These are phyloP conservation scores for Neurospora cerealis DNA, from an alignment of 495 filamentous ascomycete species.

Conservation along the genomic window DNA sequence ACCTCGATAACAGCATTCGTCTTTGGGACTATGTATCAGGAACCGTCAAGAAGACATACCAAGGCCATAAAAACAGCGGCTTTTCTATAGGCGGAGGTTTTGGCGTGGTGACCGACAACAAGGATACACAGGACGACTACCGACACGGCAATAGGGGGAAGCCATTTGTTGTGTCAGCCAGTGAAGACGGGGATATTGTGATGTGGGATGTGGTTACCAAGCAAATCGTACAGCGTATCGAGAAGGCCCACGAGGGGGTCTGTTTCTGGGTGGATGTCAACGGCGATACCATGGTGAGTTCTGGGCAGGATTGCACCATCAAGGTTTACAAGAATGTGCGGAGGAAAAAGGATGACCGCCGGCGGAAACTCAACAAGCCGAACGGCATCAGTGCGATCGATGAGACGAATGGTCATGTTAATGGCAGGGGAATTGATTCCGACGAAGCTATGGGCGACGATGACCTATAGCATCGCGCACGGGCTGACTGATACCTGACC, in stretches of 20 bases:
- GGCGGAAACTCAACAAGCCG: slow-evolving; percentile 1
- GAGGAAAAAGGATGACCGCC: neutral
- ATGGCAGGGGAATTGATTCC: neutral
- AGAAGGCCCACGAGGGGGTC: slow-evolving; percentile 62
- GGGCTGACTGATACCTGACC: slow-evolving; percentile 1
- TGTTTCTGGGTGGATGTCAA: slow-evolving; percentile 71
- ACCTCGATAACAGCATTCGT: slow-evolving; percentile 78
- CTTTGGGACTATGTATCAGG: slow-evolving; percentile 93
- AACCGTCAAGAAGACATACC: slow-evolving; percentile 85
- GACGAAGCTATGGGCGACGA: slow-evolving; percentile 12
- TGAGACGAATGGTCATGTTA: neutral
- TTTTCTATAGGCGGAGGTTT: slow-evolving; percentile 78
- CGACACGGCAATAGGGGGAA: neutral
- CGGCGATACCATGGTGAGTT: slow-evolving; percentile 35
- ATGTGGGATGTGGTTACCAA: slow-evolving; percentile 88
- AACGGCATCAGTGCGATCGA: slow-evolving; percentile 6
- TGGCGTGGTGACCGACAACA: slow-evolving; percentile 46
- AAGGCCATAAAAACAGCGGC: slow-evolving; percentile 78
- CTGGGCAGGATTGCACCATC: slow-evolving; percentile 33
- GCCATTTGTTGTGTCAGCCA: slow-evolving; percentile 67
- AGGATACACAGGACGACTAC: slow-evolving; percentile 9
- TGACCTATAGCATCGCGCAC: slow-evolving; percentile 16
- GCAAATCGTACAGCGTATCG: slow-evolving; percentile 60
- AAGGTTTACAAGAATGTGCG: slow-evolving; percentile 28
- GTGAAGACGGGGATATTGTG: slow-evolving; percentile 75